Conservation (phyloP, 305 asterid genomes). For the Andrographis paniculata region DNA sequence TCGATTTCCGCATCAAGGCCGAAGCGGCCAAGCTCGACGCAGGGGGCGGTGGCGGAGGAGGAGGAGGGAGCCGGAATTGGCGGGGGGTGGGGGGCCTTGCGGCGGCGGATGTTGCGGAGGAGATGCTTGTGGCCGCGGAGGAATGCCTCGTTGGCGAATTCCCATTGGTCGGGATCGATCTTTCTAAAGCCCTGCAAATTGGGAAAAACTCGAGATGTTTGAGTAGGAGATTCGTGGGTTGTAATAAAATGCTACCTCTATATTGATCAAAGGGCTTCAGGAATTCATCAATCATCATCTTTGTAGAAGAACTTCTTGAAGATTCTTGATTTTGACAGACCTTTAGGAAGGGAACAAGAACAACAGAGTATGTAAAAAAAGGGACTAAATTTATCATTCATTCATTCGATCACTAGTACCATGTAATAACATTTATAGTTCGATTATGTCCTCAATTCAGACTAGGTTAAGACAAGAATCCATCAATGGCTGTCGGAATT, state of each 20-base stretch:
- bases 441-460: no score
- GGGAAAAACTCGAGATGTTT: slow-evolving; percentile 17
- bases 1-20: slow-evolving; percentile 43
- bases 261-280: slow-evolving; percentile 4
- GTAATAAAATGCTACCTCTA: slow-evolving; percentile 7
- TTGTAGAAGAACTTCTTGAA: slow-evolving; percentile 24
- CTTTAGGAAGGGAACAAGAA: slow-evolving; percentile 30
- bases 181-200: slow-evolving; percentile 77
- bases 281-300: slow-evolving; percentile 16
- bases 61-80: no score
- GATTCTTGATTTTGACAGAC: slow-evolving; percentile 28
- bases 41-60: slow-evolving; percentile 23
- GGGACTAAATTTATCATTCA: no score
- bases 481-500: no score
- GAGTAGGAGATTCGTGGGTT: slow-evolving; percentile 5
- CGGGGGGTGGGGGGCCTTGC: no score
- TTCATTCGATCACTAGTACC: no score
- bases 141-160: slow-evolving; percentile 62
- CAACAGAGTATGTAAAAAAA: slow-evolving; percentile 25
- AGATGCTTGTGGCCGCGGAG: slow-evolving; percentile 53
- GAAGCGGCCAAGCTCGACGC: slow-evolving; percentile 44
- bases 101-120: slow-evolving; percentile 44
- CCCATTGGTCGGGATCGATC: slow-evolving; percentile 73
- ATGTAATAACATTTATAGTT: no score
- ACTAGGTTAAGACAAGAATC: no score